Base-by-base conservation (phyloP, 2,329 filamentous ascomycete species). In the Cordyceps cateniannulata region DNA sequence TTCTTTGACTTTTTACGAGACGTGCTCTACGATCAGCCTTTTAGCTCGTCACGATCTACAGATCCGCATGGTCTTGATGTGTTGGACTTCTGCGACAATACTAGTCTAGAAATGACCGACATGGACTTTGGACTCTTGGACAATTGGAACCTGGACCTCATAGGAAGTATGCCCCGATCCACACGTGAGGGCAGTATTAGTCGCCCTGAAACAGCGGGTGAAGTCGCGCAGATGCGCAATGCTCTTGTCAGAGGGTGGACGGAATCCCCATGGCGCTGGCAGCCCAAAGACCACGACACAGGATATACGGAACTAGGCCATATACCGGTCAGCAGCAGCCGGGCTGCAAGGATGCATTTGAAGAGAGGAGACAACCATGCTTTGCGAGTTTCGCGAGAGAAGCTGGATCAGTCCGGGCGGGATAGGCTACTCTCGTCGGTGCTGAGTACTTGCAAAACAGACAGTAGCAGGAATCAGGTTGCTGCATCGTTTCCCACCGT, bases 341-440 rank as follows among this genome's bases (percentile, higher is more conserved):
- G 80, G 25, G 72, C 72, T 2, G 67, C 71, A 4, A 73, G 68
- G 38, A 69, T 73, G 6, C 72, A 75, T 38, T 71, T 79, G 20
- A 73, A 77, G 45, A 72, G 75, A 51, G 71, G 71, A 52, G 66
- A 72, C 48, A 72, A 71, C 27, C 64, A 76, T 20, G 71, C 76
- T 8, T 27, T 32, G 63, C 73, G 75, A 51, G 72, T 79, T 14
- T 66, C 79, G 45, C 67, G 71, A 3, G 78, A 81, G 47, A 78
- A 72, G 49, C 65, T 84, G 20, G 76, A 79, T 29, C 69, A 73
- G 25, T 72, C 78, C 6, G 78, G 75, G 22, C 80, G 85, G 3
- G 88, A 91, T 69, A 80, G 79, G 51, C 79, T 89, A 1, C 74
- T 91, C 60, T 85, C 82, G 12, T 79, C 89, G 62, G 81, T 90